A percentile compares a stretch with the other conserved stretches of the same genome.
Evolutionary conservation across 2,329 filamentous ascomycete species (phyloP).

Genomic region (Coleophoma cylindrospora): DNA sequence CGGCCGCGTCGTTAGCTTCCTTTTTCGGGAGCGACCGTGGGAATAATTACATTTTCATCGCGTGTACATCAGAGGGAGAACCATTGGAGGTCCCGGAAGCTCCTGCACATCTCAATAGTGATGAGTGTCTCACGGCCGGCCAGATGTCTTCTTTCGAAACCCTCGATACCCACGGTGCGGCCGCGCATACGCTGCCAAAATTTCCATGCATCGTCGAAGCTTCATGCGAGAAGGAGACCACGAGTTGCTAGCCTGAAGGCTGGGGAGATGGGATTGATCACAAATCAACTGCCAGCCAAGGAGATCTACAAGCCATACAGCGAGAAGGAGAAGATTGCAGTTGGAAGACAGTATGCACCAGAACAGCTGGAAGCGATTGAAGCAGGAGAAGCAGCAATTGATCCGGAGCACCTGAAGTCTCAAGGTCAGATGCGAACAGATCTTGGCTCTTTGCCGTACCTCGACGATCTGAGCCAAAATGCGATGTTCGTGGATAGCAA

Average conservation of each 20-base stretch:
- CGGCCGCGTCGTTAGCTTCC: constrained; percentile 1
- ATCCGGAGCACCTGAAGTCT: constrained; percentile 66
- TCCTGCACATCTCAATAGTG: constrained; percentile 10
- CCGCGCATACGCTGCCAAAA: constrained; percentile 38
- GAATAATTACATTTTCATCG: background rate
- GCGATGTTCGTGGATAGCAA: constrained; percentile 74
- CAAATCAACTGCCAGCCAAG: constrained; percentile 23
- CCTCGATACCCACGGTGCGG: constrained; percentile 33
- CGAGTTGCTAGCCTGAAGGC: constrained; percentile 33
- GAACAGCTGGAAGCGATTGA: constrained; percentile 78
- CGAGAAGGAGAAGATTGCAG: constrained; percentile 54
- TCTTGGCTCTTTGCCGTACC: constrained; percentile 66
- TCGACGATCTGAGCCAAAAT: constrained; percentile 77
- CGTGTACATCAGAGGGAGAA: background rate
- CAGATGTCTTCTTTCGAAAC: constrained; percentile 44
- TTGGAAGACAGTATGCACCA: constrained; percentile 68
- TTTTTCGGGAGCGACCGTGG: background rate
- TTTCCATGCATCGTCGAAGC: constrained; percentile 39
- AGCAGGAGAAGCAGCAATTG: constrained; percentile 73
- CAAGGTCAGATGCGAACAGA: constrained; percentile 71
- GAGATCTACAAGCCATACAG: constrained; percentile 60
- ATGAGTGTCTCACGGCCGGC: constrained; percentile 45
- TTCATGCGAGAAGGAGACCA: constrained; percentile 30
- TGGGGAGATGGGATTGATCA: constrained; percentile 23
- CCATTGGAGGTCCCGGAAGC: constrained; percentile 16